A percentile compares a stretch with the other conserved stretches of the same genome.
Evolutionary conservation across 2,329 filamentous ascomycete genomes (phyloP).

Genomic region (Fusarium veterinarium): DNA sequence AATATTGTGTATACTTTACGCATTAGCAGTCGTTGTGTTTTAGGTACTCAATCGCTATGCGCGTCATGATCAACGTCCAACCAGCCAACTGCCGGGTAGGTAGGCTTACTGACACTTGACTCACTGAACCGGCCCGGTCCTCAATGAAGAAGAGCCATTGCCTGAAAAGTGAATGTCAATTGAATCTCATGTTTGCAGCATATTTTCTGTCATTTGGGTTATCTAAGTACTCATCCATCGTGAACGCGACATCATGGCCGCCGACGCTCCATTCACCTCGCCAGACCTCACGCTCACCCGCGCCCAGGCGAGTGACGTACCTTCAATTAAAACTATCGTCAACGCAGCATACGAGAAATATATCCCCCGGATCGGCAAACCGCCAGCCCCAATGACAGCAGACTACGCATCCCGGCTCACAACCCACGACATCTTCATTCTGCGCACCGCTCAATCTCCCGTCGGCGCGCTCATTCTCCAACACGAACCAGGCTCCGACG

Average conservation of each 20-base stretch:
- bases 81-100: not conserved
- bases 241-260: not conserved
- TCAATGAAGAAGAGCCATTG: not conserved
- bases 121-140: not conserved
- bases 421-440: conserved; percentile 38
- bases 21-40: fast-evolving
- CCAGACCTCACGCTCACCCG: not conserved
- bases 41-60: fast-evolving
- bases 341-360: conserved; percentile 50
- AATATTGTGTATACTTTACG: fast-evolving
- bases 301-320: conserved; percentile 33
- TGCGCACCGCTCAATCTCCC: conserved; percentile 32
- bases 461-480: conserved; percentile 47
- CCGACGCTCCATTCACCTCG: not conserved
- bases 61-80: too few species aligned
- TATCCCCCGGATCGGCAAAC: conserved; percentile 49
- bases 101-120: not conserved
- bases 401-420: conserved; percentile 48
- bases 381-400: conserved; percentile 52
- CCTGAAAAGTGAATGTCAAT: not conserved
- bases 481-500: conserved; percentile 23
- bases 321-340: conserved; percentile 47
- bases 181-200: fast-evolving
- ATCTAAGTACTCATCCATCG: fast-evolving
- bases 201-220: fast-evolving